These are phyloP conservation scores for Leishmania major DNA, from an alignment of 208 protist species.

Conservation along the genomic window DNA sequence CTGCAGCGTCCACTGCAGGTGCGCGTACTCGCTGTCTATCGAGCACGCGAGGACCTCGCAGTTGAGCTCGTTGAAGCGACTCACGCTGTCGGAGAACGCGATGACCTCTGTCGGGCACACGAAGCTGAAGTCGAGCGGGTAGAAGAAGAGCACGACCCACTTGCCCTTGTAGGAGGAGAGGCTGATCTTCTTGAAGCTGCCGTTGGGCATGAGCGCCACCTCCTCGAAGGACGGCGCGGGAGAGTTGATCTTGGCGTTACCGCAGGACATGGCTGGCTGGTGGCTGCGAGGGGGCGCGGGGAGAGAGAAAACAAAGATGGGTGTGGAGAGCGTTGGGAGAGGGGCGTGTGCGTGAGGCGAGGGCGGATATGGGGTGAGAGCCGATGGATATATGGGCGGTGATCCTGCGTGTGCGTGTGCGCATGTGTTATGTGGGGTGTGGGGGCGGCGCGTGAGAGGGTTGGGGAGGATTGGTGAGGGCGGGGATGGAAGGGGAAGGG, in stretches of 20 bases:
- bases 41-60: slow-evolving; percentile 93
- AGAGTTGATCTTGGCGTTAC: slow-evolving; percentile 47
- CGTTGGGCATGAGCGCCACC: slow-evolving; percentile 92
- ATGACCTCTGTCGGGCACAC: slow-evolving; percentile 98
- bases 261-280: slow-evolving; percentile 6
- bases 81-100: slow-evolving; percentile 93
- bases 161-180: slow-evolving; percentile 93
- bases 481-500: too few relatives aligned
- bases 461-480: not conserved
- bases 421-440: not conserved
- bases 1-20: too few relatives aligned
- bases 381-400: too few relatives aligned
- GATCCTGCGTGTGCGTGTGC: not conserved
- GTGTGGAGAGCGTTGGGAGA: not conserved
- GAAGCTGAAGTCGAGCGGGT: slow-evolving; percentile 97
- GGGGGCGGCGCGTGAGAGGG: not conserved
- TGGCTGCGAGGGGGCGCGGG: not conserved
- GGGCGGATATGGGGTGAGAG: not conserved
- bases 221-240: slow-evolving; percentile 92
- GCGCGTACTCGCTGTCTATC: too few relatives aligned
- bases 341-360: not conserved
- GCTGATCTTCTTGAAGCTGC: slow-evolving; percentile 94
- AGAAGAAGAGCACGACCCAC: slow-evolving; percentile 97
- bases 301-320: not conserved
- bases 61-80: slow-evolving; percentile 89